Percentiles rank a stretch among this genome's conserved stretches.
phyloP scores from a whole-genome alignment of 2,329 filamentous ascomycete species.

The Ophiostoma perfectum region DNA sequence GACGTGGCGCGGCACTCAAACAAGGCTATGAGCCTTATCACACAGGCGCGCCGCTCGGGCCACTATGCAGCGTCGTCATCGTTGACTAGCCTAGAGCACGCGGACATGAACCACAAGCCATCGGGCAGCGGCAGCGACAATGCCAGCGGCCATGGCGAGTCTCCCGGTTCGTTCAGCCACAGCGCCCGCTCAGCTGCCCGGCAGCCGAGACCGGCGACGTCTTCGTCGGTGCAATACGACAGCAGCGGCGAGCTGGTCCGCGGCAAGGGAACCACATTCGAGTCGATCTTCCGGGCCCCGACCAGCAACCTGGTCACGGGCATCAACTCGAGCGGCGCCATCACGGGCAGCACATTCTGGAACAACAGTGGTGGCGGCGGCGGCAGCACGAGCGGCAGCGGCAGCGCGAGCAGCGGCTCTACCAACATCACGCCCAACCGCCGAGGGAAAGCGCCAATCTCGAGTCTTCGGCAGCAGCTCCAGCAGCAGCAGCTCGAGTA shows the following conservation, averaged over 20 bases:
- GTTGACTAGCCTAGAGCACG: constrained; percentile 18
- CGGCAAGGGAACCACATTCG: neutral
- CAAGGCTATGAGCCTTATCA: constrained; percentile 20
- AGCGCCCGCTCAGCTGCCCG: neutral
- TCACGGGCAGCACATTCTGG: constrained; percentile 1
- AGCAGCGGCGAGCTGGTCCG: neutral
- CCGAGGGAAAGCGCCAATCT: constrained; percentile 8
- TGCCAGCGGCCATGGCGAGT: neutral
- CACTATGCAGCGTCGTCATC: constrained; percentile 25
- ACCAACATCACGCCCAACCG: constrained; percentile 5
- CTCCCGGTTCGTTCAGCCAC: neutral
- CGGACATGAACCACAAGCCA: neutral
- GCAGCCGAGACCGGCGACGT: neutral
- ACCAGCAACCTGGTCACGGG: neutral
- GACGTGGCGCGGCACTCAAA: neutral
- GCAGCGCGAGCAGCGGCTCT: neutral
- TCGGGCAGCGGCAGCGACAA: neutral
- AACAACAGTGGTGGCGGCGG: neutral
- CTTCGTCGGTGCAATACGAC: neutral
- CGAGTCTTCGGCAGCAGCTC: constrained; percentile 20
- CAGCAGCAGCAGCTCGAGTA: constrained; percentile 21
- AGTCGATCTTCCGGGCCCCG: neutral
- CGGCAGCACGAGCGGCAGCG: neutral
- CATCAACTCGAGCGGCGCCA: neutral
- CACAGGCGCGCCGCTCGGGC: constrained; percentile 26